Evolutionary conservation across 768 basidiomycete species (phyloP), one percentile per base, ranked within the genome.

Genomic region (Nevesoporus exiguus): DNA sequence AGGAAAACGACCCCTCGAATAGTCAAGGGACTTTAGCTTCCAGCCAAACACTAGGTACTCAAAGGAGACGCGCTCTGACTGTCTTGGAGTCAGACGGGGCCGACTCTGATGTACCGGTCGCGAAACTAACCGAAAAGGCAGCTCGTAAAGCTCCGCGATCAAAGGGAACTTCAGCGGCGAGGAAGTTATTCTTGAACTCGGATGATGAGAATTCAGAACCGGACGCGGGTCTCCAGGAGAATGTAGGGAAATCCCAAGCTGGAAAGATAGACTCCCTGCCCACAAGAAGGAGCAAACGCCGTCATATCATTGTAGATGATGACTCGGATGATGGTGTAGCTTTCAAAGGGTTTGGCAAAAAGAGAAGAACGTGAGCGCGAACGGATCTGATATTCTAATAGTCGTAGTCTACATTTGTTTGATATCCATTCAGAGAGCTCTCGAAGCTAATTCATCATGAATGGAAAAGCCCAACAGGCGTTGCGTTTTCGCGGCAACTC

Each of bases 401-500:
- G n/a, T n/a, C n/a, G 33, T 56, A 54, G 22, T 41, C 22, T 57
- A 60, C 40, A 10, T 4, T 3, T 27, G 41, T 53, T 24, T 46
- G 34, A 42, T 25, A 7, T 25, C 5, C 22, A 13, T 27, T 41
- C 53, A 58, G 30, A 25, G 36, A 2, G 44, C n/a, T 40, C 34
- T 51, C 65, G 55, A 40, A 45, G 57, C 66, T 49, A 93, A 63
- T 71, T 90, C 88, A 45, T 87, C 82, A 57, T 91, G 82, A 59
- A 93, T 85, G 24, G 88, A 90, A 72, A 94, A 95, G 15, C 84
- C 84, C 11, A 93, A 77, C 57, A 93, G 69, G 54, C 93, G 76
- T 66, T 95, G 93, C 5, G 90, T 93, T 72, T 95, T 95, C 7
- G 90, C 82, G 6, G 93, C 92, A 60, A 89, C 83, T 30, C 93